Percentiles rank a stretch among this genome's conserved stretches.
Conservation (phyloP, 192 early-diverging fungal genomes). For the Tieghemiomyces parasiticus region DNA sequence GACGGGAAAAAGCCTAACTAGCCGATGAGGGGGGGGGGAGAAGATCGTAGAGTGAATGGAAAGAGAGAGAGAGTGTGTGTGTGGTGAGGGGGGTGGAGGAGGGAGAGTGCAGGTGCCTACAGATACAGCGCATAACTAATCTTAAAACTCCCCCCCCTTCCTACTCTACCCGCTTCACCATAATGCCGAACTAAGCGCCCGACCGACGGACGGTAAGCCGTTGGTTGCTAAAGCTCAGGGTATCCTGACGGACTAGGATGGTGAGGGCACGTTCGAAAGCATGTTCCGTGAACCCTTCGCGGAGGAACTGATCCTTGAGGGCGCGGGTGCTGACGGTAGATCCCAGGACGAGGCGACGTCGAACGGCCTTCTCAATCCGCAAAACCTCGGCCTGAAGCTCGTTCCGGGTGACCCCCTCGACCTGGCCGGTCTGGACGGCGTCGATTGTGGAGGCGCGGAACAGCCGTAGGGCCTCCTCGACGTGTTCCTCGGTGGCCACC, state of each 20-base stretch:
- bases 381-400: conserved; percentile 65
- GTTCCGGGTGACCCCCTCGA: conserved; percentile 60
- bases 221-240: conserved; percentile 65
- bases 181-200: conserved; percentile 18
- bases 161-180: neutral
- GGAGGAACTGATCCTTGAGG: conserved; percentile 42
- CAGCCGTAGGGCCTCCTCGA: conserved; percentile 93
- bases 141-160: neutral
- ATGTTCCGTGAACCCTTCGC: conserved; percentile 28
- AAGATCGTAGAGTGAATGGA: no score
- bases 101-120: no score
- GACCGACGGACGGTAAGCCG: conserved; percentile 39
- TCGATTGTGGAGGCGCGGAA: conserved; percentile 98
- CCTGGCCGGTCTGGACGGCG: conserved; percentile 79
- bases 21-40: no score
- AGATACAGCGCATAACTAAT: no score
- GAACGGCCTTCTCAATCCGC: conserved; percentile 68
- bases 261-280: conserved; percentile 59
- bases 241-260: conserved; percentile 66
- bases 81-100: no score
- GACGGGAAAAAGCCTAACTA: no score
- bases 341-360: conserved; percentile 75
- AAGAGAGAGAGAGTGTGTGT: no score
- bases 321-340: conserved; percentile 47
- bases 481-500: conserved; percentile 71